Evolutionary conservation across 371 early-diverging fungal genomes (phyloP).

Genomic region (Fennellomyces sp.): DNA sequence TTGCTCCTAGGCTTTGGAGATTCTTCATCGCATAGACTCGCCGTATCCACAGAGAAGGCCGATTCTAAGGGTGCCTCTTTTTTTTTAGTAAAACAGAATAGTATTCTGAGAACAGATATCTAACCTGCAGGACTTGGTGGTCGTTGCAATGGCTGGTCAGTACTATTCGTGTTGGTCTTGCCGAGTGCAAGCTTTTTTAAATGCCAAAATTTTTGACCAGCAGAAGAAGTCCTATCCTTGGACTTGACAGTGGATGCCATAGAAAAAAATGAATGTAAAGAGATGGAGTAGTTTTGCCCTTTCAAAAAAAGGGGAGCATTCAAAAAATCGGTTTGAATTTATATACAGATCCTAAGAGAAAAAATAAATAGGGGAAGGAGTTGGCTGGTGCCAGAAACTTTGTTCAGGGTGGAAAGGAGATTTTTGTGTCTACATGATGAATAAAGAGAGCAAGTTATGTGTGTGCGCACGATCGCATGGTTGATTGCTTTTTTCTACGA

Average conservation of each 20-base stretch:
- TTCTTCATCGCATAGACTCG: constrained; percentile 11
- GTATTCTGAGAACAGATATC: neutral
- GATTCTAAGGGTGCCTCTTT: too few species aligned
- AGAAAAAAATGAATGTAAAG: neutral
- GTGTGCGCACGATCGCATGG: constrained; percentile 8
- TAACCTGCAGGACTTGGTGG: constrained; percentile 17
- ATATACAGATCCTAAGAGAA: neutral
- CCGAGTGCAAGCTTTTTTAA: constrained; percentile 15
- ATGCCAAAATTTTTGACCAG: constrained; percentile 18
- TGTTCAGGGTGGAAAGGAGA: neutral
- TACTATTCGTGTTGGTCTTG: constrained; percentile 9
- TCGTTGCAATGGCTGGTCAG: neutral
- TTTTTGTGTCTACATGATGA: neutral
- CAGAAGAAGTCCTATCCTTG: constrained; percentile 9
- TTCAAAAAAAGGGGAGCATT: neutral
- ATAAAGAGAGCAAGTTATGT: neutral
- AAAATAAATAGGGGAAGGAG: neutral
- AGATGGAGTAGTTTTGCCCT: neutral
- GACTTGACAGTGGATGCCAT: constrained; percentile 13
- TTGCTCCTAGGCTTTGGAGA: constrained; percentile 17
- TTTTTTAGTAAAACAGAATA: neutral
- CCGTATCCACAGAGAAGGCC: constrained; percentile 10
- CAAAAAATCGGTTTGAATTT: neutral
- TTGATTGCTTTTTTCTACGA: neutral
- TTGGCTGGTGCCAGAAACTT: neutral